Evolutionary conservation across 805 yeast genomes (phyloP).

Genomic region (Nakazawaea pomicola): DNA sequence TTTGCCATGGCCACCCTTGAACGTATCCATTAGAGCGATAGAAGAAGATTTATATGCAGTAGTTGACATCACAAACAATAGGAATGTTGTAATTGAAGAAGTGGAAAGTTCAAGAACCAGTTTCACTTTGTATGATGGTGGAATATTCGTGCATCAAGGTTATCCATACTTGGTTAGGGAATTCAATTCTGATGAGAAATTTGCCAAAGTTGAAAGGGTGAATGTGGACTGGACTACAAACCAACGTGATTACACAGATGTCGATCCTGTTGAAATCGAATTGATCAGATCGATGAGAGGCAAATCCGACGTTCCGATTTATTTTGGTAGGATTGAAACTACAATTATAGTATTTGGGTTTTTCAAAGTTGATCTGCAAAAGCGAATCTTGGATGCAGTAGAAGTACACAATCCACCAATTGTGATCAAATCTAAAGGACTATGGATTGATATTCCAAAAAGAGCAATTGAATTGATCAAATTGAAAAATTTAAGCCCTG

Average conservation of each 20-base stretch:
- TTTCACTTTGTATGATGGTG: conserved; percentile 89
- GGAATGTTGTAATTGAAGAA: conserved; percentile 79
- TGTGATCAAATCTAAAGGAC: conserved; percentile 62
- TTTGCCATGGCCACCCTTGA: conserved; percentile 76
- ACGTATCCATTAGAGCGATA: conserved; percentile 75
- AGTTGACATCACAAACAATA: conserved; percentile 76
- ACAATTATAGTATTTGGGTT: conserved; percentile 86
- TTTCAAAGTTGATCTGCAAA: conserved; percentile 74
- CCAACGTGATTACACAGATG: conserved; percentile 90
- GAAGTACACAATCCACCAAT: conserved; percentile 91
- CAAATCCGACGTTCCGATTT: conserved; percentile 50
- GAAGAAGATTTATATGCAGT: conserved; percentile 84
- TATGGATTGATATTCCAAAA: conserved; percentile 86
- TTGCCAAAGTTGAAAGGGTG: conserved; percentile 82
- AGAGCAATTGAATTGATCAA: conserved; percentile 55
- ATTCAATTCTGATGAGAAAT: conserved; percentile 71
- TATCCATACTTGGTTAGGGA: conserved; percentile 81
- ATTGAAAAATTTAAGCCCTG: conserved; percentile 56
- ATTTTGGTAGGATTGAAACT: conserved; percentile 68
- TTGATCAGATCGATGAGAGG: conserved; percentile 50
- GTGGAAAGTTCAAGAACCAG: conserved; percentile 85
- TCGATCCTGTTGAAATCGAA: conserved; percentile 79
- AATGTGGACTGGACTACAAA: conserved; percentile 92
- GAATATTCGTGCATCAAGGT: conserved; percentile 92
- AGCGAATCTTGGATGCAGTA: conserved; percentile 85